Evolutionary conservation across 305 asterid genomes (phyloP), one percentile per base, ranked within the genome.

Genomic region (Vinca major): DNA sequence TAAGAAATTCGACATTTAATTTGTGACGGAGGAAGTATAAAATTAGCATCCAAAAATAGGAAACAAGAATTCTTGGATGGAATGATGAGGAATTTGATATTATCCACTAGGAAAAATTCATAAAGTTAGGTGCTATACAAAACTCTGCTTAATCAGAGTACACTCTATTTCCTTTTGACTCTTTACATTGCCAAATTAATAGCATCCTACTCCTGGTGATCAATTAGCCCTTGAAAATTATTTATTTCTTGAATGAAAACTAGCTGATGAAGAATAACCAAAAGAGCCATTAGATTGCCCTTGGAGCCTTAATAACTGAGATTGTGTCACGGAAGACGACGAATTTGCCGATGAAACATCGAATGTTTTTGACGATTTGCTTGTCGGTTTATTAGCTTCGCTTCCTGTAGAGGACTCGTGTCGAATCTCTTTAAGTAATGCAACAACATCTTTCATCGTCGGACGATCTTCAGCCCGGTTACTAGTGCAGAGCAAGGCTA

Each of bases 371-470:
- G 79, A 12, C 0, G 80, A 37, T 41, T 80, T 85, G 62, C 48
- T 63, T 3, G 70, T 20, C 19, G 88, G 81, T 78, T 89, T 90
- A 49, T 85, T 85, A 40, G 72, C 75, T 71, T 84, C 94, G 2
- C 40, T 67, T 47, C 84, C 90, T 0, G 67, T 45, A n/a, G 74
- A 47, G 0, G 68, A 74, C 77, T 40, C 96, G 4, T 92, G 97
- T 43, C 83, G 71, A 33, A 92, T 88, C 70, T 86, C 98, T 81
- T 82, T 90, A 80, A 92, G 50, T 36, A 90, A 73, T 3, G 96
- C 98, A 52, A 88, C 96, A 0, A 92, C 96, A 43, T 92, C 97
- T 65, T 92, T 90, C 97, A 92, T 92, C 5, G 91, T 74, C 4
- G 98, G 98, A 10, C 97, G 87, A 50, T 92, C 95, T 5, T 80